Evolutionary conservation across 2,329 filamentous ascomycete genomes (phyloP), one percentile per base, ranked within the genome.

Genomic region (Penicillium sp.): DNA sequence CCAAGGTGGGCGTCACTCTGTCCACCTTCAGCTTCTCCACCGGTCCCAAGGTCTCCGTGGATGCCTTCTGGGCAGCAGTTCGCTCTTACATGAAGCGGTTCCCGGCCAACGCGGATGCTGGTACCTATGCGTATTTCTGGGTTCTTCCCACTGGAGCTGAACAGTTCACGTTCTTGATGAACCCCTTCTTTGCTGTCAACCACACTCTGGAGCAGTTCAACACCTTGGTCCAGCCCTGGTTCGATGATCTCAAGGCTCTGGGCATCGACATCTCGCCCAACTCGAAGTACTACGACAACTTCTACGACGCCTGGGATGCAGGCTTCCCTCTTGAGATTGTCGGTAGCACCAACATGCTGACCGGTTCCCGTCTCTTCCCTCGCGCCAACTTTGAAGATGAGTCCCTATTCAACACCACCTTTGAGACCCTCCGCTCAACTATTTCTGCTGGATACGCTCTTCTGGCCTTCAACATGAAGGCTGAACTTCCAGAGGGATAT

Each of bases 351-450:
- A 41, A 41, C 37, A 54, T 58, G 57, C 53, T 55, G 47, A 63
- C 62, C 2, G 55, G 56, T 27, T 65, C 60, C 4, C 66, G 68
- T 25, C 65, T 71, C 5, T 66, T 70, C 48, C 68, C 68, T 2
- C 55, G 59, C 27, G 52, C 49, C 12, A 69, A 69, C 50, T 70
- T 61, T 58, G 59, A 59, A 13, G 54, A 59, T 40, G 39, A 50
- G 3, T 32, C 48, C 4, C 56, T 53, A 1, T 56, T 67, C 13
- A 63, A 66, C 33, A 44, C 49, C 5, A 67, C 66, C 6, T 62
- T 68, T 32, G 50, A 58, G 1, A 61, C 61, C 5, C 48, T 54
- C 9, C 50, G 49, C 8, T 37, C 50, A 5, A 62, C 61, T 1
- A 45, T 64, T 11, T 51, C 55, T n/a, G 57, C 58, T 3, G 65